phyloP scores from a whole-genome alignment of 129 eudicot species.

The Silybum marianum region DNA sequence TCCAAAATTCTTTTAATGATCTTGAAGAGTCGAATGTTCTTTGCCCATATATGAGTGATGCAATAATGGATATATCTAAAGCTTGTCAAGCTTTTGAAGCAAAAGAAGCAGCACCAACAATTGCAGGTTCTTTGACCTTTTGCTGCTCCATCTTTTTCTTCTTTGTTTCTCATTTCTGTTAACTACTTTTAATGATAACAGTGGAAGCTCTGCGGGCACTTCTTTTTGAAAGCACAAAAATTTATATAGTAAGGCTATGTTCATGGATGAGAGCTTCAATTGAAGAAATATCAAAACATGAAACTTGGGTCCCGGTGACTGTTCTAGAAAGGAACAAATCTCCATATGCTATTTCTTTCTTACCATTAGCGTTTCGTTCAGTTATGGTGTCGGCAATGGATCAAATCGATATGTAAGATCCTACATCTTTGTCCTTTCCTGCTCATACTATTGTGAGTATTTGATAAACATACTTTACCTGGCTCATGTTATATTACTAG shows the following conservation, averaged over 20 bases:
- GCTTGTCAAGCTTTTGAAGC: slow-evolving; percentile 79
- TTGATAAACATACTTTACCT: no score
- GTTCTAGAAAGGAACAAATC: slow-evolving; percentile 85
- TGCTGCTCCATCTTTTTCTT: slow-evolving; percentile 7
- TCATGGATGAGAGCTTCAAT: slow-evolving; percentile 84
- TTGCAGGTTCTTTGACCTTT: slow-evolving; percentile 50
- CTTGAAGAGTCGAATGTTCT: slow-evolving; percentile 79
- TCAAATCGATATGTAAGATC: slow-evolving; percentile 70
- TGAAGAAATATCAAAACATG: slow-evolving; percentile 74
- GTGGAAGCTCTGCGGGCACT: slow-evolving; percentile 62
- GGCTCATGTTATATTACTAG: no score
- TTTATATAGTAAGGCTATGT: slow-evolving; percentile 73
- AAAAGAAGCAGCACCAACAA: slow-evolving; percentile 79
- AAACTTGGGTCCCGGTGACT: slow-evolving; percentile 88
- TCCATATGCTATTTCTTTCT: slow-evolving; percentile 71
- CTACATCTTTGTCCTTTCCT: neutral
- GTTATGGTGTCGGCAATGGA: slow-evolving; percentile 79
- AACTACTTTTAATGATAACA: slow-evolving; percentile 42
- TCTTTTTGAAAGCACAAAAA: slow-evolving; percentile 68
- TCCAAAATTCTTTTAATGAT: slow-evolving; percentile 64
- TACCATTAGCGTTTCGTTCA: slow-evolving; percentile 80
- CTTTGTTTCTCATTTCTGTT: slow-evolving; percentile 10
- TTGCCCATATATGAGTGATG: slow-evolving; percentile 66
- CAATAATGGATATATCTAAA: slow-evolving; percentile 75
- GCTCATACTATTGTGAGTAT: neutral